Conservation (phyloP, 208 protist species). For the Trypanosoma boissoni region DNA sequence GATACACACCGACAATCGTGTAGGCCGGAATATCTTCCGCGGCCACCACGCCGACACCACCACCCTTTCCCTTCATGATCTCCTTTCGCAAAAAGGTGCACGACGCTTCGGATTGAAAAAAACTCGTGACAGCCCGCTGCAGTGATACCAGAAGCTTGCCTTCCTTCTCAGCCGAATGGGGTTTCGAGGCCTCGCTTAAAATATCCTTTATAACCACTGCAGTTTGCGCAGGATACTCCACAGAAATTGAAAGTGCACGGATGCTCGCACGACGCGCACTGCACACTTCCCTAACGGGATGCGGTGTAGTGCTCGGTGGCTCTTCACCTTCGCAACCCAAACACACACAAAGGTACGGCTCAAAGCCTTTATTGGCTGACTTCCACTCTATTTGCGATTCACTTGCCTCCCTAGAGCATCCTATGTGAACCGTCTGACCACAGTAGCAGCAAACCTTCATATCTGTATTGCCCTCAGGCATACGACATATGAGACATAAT, state of each 20-base stretch:
- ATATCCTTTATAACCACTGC: conserved; percentile 3
- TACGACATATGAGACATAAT: conserved; percentile 55
- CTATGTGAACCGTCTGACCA: conserved; percentile 46
- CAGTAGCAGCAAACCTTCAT: conserved; percentile 83
- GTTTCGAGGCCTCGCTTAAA: not conserved
- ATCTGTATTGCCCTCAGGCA: conserved; percentile 62
- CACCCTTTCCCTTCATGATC: conserved; percentile 43
- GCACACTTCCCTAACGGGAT: conserved; percentile 22
- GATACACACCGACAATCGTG: conserved; percentile 77
- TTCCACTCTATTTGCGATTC: conserved; percentile 61
- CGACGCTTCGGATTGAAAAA: conserved; percentile 56
- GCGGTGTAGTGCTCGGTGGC: conserved; percentile 2
- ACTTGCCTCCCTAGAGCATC: conserved; percentile 46
- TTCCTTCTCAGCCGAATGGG: conserved; percentile 21
- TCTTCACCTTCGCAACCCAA: conserved; percentile 47
- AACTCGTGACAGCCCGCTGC: conserved; percentile 27
- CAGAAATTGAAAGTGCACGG: conserved; percentile 38
- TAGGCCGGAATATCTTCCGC: conserved; percentile 59
- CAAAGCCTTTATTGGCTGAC: conserved; percentile 48
- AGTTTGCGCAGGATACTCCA: conserved; percentile 45
- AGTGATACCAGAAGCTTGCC: conserved; percentile 29
- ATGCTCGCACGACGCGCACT: conserved; percentile 39
- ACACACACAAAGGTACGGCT: conserved; percentile 46
- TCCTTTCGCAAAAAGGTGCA: conserved; percentile 39
- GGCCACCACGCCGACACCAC: conserved; percentile 65